Evolutionary conservation across 2,329 filamentous ascomycete genomes (phyloP), one percentile per base, ranked within the genome.

Genomic region (Fusarium abutilonis): DNA sequence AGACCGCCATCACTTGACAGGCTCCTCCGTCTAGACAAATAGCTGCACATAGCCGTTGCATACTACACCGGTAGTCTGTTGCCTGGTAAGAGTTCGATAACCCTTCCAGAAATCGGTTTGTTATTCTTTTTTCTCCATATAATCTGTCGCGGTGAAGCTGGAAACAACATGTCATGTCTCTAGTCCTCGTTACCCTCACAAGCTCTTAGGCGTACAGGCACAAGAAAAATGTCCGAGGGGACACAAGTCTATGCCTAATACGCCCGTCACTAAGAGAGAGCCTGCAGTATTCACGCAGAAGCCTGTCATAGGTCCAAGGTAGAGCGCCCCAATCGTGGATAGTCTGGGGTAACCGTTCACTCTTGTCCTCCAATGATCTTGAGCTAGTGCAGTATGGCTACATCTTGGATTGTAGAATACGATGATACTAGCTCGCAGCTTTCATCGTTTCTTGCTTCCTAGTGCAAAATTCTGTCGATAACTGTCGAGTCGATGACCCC

Each of bases 171-270:
- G 68, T 68, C 67, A 71, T 53, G 59, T 60, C 56, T 63, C 58
- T 54, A 41, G 48, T 45, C 57, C 47, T 64, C 59, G 75, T 76
- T 69, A 72, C 72, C 72, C 73, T 75, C 72, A 74, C 72, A 72
- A 74, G 72, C 72, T 67, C 70, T 67, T 67, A 63, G 67, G 73
- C 56, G 75, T 76, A 78, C 78, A 78, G 76, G 69, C 70, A 75
- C 73, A 75, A 66, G 59, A 69, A 74, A 75, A 75, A 70, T 74
- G 68, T 71, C 74, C 72, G 74, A 74, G 66, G 72, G 72, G 68
- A 74, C 72, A 78, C 73, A 74, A 72, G 59, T 36, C 63, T 52
- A 63, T 66, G 56, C 56, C 63, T 64, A 39, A 66, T 66, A 53
- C 52, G 65, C 56, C 50, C 47, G 45, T 43, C 48, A 54, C 45